Evolutionary conservation across 2,329 filamentous ascomycete species (phyloP), one percentile per base, ranked within the genome.

Genomic region (Penicillium sumatraense): DNA sequence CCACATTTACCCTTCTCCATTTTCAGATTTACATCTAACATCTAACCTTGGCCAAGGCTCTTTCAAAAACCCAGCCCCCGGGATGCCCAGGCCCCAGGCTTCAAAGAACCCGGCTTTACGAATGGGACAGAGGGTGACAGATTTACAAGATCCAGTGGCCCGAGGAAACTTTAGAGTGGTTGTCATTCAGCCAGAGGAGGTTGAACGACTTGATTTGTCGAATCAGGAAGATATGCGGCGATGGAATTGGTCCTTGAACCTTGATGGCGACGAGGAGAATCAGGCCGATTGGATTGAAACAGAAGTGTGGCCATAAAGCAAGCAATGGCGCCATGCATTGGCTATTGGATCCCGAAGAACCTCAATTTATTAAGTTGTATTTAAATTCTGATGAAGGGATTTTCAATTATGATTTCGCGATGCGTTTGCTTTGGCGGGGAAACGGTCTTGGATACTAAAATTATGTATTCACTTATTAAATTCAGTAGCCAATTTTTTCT

Each of bases 151-250:
- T 65, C 60, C 67, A 5, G 63, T 88, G 52, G 90, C 91, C 36
- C 81, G 91, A 62, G 77, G 77, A 61, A 90, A 96, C 71, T 96
- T 96, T 70, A 81, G 93, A 50, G 90, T 96, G 0, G 90, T 96
- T 3, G 87, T 95, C 68, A 95, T 99, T 70, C 86, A 87, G 46
- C 87, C 96, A 0, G 84, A 89, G 8, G 86, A 89, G 70, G 87
- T 96, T 18, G 92, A 96, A 70, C 81, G 83, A 65, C 79, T 89
- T 14, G 89, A 95, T 70, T 73, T 96, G 50, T 86, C 83, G 53
- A 83, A 91, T 68, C 84, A 87, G 1, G 81, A 82, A 44, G 83
- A 83, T 57, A 80, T 81, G 11, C 79, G 82, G 60, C 80, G 92
- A 65, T 89, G 86, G 80, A 77, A 84, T 56, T 93, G 92, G 75